phyloP scores from a whole-genome alignment of 2,329 filamentous ascomycete genomes.

The Dichotomopilus funicola region DNA sequence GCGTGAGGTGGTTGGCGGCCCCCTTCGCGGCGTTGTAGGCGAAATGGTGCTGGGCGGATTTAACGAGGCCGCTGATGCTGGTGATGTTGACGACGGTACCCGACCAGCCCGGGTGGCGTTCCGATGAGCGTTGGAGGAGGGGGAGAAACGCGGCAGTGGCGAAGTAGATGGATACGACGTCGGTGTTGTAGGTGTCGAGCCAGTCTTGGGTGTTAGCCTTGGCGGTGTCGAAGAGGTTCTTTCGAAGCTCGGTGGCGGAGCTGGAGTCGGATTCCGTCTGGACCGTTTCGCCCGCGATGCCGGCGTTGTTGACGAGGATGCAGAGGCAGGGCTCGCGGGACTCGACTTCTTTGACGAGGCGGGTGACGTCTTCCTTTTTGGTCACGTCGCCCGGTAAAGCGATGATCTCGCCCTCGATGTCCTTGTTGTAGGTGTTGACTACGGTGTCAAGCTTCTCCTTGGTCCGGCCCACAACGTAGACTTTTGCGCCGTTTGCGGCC shows the following conservation, averaged over 20 bases:
- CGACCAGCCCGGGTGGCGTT: conserved; percentile 41
- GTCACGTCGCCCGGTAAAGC: conserved; percentile 57
- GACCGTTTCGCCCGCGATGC: conserved; percentile 51
- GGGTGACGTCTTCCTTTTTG: conserved; percentile 51
- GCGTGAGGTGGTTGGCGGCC: conserved; percentile 56
- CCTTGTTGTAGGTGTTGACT: conserved; percentile 51
- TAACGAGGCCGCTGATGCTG: conserved; percentile 59
- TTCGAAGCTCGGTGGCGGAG: conserved; percentile 44
- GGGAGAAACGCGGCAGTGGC: conserved; percentile 57
- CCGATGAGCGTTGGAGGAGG: conserved; percentile 48
- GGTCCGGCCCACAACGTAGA: conserved; percentile 64
- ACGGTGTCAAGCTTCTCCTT: conserved; percentile 56
- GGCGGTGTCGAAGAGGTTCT: conserved; percentile 62
- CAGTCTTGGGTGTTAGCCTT: conserved; percentile 57
- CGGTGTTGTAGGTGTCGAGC: conserved; percentile 66
- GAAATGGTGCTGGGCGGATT: conserved; percentile 58
- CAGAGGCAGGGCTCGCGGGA: conserved; percentile 52
- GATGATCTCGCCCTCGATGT: conserved; percentile 49
- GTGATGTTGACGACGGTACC: conserved; percentile 61
- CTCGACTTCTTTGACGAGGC: conserved; percentile 51
- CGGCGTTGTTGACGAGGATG: conserved; percentile 64
- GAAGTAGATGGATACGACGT: conserved; percentile 65
- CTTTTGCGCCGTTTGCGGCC: conserved; percentile 59
- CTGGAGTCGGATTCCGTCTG: conserved; percentile 43
- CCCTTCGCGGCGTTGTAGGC: conserved; percentile 60